Evolutionary conservation across 257 asterid genomes (phyloP), one percentile per base, ranked within the genome.

Genomic region (Solanum sejunctum): DNA sequence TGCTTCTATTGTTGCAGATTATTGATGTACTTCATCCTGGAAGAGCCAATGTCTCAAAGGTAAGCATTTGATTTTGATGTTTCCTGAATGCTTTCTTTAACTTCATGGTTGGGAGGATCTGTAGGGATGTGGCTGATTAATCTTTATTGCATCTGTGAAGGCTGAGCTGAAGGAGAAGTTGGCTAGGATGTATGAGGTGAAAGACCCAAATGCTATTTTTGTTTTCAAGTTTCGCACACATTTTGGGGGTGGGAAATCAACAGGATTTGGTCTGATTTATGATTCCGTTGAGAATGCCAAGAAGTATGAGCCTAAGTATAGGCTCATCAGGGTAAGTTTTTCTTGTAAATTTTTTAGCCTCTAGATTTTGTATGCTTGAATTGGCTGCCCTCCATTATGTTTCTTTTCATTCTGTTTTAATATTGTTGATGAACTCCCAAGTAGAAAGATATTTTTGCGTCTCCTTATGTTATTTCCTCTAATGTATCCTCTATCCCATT

Each of bases 11-110:
- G 55, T 69, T 73, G 58, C 23, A 84, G 86, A 15, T 84, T 58
- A 63, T 85, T 61, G 84, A 85, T 85, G 87, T 77, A 15, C 84
- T 85, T 77, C 87, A 85, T 85, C 87, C 87, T 16, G 87, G 84
- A 85, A 85, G 87, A 58, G 83, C 87, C 6, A 85, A 85, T 47
- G 87, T 85, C 60, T 77, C 87, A 69, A 85, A 84, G 84, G 86
- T 84, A 70, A 57, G 32, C 58, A 21, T n/a, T 75, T 84, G 57
- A n/a, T 57, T 57, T 32, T 52, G 66, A 43, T 49, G 66, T 45
- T 71, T 43, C 54, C 41, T 11, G 41, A 26, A 21, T 71, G 61
- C 5, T 55, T 16, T 64, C 10, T 52, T 69, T 4, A 16, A 20
- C 8, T 83, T 52, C 26, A 5, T 80, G 36, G 23, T 81, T 12